Evolutionary conservation across 2,329 filamentous ascomycete species (phyloP).

Genomic region (Aspergillus fructus): DNA sequence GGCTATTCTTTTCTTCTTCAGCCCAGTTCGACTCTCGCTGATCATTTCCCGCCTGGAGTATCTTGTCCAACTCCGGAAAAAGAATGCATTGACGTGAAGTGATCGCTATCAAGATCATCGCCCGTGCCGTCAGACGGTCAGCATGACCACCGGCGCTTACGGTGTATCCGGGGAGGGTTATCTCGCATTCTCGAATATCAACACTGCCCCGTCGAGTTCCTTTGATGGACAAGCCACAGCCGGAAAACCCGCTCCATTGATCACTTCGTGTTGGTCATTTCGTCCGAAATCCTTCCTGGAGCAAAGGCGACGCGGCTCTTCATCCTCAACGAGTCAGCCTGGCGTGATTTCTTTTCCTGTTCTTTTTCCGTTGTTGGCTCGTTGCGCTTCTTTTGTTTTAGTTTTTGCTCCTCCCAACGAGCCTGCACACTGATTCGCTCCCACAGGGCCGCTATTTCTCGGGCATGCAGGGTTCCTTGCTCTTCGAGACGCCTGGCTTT

Average conservation of each 20-base stretch:
- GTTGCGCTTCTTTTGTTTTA: background rate
- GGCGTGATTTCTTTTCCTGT: background rate
- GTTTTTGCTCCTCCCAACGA: background rate
- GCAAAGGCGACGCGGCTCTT: constrained; percentile 1
- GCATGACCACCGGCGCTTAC: constrained; percentile 1
- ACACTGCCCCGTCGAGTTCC: background rate
- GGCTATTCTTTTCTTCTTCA: background rate
- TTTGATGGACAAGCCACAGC: constrained; percentile 2
- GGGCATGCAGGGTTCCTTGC: constrained; percentile 13
- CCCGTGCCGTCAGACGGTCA: background rate
- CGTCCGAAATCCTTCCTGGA: background rate
- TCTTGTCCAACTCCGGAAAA: constrained; percentile 8
- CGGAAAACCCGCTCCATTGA: background rate
- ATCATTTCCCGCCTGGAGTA: background rate
- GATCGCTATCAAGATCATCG: background rate
- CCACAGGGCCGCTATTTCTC: background rate
- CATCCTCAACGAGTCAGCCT: background rate
- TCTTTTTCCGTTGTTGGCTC: background rate
- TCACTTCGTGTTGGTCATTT: constrained; percentile 3
- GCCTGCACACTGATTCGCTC: background rate
- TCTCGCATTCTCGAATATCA: background rate
- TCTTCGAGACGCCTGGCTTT: background rate
- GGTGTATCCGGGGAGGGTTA: background rate
- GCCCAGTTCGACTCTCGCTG: background rate
- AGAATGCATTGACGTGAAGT: background rate